A percentile compares a stretch with the other conserved stretches of the same genome.
phyloP scores from a whole-genome alignment of 2,329 filamentous ascomycete genomes.

The Aspergillus tubingensis region DNA sequence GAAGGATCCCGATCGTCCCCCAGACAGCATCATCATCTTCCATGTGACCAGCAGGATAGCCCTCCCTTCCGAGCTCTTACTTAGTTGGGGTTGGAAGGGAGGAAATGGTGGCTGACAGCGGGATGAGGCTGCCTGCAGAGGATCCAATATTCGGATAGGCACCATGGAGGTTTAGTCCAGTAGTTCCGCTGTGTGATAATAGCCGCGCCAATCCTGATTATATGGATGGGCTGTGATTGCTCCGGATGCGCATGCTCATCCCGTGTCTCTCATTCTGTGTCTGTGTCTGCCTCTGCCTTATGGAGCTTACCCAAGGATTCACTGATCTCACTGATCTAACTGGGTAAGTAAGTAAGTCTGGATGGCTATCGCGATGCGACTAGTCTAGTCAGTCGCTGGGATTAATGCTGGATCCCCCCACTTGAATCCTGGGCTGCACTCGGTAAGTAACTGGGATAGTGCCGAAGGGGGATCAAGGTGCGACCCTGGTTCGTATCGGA shows the following conservation, averaged over 20 bases:
- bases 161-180: neutral
- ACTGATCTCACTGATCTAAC: neutral
- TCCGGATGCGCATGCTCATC: neutral
- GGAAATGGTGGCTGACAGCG: conserved; percentile 9
- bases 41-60: conserved; percentile 12
- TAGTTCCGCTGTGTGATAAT: neutral
- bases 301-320: neutral
- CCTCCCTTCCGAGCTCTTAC: conserved; percentile 13
- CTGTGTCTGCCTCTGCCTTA: neutral
- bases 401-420: conserved; percentile 5
- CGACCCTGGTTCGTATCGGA: conserved; percentile 14
- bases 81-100: conserved; percentile 7
- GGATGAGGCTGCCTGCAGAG: conserved; percentile 7
- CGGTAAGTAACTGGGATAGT: conserved; percentile 12
- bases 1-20: conserved; percentile 7
- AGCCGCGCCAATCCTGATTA: neutral
- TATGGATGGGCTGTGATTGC: conserved; percentile 8
- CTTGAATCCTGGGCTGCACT: conserved; percentile 4
- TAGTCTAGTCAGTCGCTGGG: neutral
- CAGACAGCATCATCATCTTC: neutral
- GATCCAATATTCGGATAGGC: conserved; percentile 5
- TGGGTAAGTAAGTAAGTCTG: neutral
- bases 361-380: neutral
- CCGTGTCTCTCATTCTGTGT: neutral
- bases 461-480: conserved; percentile 9